phyloP scores from a whole-genome alignment of 148 eudicot species.

The Diospyros lotus region DNA sequence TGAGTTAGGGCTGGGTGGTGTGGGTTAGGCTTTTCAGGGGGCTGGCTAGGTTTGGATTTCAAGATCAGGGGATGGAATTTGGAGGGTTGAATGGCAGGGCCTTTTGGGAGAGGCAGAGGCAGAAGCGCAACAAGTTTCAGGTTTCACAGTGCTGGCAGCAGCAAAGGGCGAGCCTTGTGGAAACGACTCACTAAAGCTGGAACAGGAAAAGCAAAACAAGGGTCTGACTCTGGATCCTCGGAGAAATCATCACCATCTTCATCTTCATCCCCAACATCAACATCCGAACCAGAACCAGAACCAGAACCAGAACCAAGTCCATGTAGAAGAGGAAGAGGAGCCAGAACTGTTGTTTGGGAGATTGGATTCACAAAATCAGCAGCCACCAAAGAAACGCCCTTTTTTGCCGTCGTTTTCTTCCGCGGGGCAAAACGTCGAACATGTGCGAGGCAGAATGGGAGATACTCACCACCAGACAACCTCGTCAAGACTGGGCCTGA shows the following conservation, averaged over 20 bases:
- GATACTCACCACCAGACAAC: constrained; percentile 15
- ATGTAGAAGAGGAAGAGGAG: constrained; percentile 24
- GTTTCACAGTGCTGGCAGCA: constrained; percentile 20
- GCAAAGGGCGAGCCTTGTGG: not conserved
- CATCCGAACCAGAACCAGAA: constrained; percentile 5
- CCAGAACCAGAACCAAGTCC: constrained; percentile 14
- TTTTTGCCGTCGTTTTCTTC: constrained; percentile 25
- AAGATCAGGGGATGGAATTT: constrained; percentile 31
- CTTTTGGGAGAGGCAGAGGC: constrained; percentile 23
- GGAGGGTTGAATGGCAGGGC: constrained; percentile 39
- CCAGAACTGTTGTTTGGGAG: constrained; percentile 5
- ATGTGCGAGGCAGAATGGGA: constrained; percentile 56
- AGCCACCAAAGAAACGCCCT: constrained; percentile 33
- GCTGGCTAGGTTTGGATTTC: constrained; percentile 12
- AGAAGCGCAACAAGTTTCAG: constrained; percentile 12
- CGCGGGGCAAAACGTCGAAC: constrained; percentile 18
- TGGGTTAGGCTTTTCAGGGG: not conserved
- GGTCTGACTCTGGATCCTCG: constrained; percentile 66
- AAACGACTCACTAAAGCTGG: constrained; percentile 41
- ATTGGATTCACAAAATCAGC: constrained; percentile 17
- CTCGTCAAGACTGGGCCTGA: constrained; percentile 38
- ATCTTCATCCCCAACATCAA: constrained; percentile 12
- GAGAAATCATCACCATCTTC: constrained; percentile 32
- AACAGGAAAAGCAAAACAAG: constrained; percentile 43
- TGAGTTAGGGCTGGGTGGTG: constrained; percentile 29